Conservation (phyloP, 352 stramenopile genomes). For the Phytophthora rubi region DNA sequence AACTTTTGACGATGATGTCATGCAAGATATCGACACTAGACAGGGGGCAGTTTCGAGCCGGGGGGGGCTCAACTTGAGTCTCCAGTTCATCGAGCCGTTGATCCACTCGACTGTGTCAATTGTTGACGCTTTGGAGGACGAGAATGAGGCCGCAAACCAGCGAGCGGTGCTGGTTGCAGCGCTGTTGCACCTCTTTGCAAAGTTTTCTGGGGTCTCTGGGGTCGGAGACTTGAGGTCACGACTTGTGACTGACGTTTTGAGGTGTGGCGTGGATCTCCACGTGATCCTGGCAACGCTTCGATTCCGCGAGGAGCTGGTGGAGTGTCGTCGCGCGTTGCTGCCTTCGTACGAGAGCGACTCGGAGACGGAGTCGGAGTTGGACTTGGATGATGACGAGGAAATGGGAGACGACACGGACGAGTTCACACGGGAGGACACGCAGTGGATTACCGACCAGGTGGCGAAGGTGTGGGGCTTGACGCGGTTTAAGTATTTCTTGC, state of each 20-base stretch:
- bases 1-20: conserved; percentile 11
- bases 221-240: conserved; percentile 12
- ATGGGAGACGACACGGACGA: conserved; percentile 19
- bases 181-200: conserved; percentile 47
- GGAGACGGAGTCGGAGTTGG: conserved; percentile 35
- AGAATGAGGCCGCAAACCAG: conserved; percentile 28
- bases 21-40: neutral
- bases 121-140: conserved; percentile 18
- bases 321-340: conserved; percentile 47
- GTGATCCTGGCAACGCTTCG: conserved; percentile 57
- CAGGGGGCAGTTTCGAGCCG: conserved; percentile 7
- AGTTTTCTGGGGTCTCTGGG: neutral
- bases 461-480: conserved; percentile 37
- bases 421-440: conserved; percentile 32
- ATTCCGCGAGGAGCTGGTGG: conserved; percentile 60
- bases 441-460: conserved; percentile 45
- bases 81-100: conserved; percentile 45
- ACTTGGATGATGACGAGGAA: conserved; percentile 38
- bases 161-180: conserved; percentile 44
- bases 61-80: conserved; percentile 28
- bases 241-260: conserved; percentile 39
- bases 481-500: conserved; percentile 61
- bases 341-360: conserved; percentile 44
- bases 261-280: conserved; percentile 42
- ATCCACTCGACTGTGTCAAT: conserved; percentile 26